These are phyloP conservation scores for Lachnellula subtilissima DNA, from an alignment of 2,329 filamentous ascomycete species.

Conservation along the genomic window DNA sequence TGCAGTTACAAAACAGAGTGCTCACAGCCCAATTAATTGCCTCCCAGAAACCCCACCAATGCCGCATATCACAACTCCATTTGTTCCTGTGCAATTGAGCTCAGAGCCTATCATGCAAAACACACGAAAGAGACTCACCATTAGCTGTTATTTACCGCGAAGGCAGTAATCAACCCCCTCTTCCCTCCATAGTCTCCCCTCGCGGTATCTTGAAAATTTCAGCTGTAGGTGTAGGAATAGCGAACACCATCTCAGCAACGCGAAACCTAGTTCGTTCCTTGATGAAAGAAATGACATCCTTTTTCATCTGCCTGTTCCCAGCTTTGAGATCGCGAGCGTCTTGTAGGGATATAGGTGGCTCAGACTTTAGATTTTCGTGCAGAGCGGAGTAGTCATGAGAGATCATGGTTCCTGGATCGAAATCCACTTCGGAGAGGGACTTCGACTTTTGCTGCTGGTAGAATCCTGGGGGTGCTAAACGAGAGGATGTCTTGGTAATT, in stretches of 20 bases:
- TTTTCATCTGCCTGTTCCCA: not conserved
- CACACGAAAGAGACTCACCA: not conserved
- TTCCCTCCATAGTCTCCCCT: not conserved
- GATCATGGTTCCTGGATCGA: not conserved
- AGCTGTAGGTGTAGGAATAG: not conserved
- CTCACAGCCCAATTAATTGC: too few relatives aligned
- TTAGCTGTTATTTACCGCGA: not conserved
- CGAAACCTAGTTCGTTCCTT: too few relatives aligned
- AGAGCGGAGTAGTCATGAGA: not conserved
- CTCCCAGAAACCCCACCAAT: too few relatives aligned
- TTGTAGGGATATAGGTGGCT: not conserved
- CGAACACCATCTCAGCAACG: not conserved
- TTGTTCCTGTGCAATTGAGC: not conserved
- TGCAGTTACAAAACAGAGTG: too few relatives aligned
- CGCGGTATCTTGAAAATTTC: not conserved
- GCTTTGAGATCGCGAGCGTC: not conserved
- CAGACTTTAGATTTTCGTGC: not conserved
- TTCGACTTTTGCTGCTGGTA: not conserved
- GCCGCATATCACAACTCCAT: not conserved
- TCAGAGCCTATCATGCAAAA: not conserved
- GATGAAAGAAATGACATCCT: not conserved
- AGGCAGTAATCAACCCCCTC: not conserved
- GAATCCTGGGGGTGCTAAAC: not conserved
- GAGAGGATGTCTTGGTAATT: not conserved
- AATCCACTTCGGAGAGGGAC: not conserved